Percentiles rank a stretch among this genome's conserved stretches.
These are phyloP conservation scores for Cytospora paraplurivora DNA, from an alignment of 2,329 filamentous ascomycete genomes.

Conservation along the genomic window DNA sequence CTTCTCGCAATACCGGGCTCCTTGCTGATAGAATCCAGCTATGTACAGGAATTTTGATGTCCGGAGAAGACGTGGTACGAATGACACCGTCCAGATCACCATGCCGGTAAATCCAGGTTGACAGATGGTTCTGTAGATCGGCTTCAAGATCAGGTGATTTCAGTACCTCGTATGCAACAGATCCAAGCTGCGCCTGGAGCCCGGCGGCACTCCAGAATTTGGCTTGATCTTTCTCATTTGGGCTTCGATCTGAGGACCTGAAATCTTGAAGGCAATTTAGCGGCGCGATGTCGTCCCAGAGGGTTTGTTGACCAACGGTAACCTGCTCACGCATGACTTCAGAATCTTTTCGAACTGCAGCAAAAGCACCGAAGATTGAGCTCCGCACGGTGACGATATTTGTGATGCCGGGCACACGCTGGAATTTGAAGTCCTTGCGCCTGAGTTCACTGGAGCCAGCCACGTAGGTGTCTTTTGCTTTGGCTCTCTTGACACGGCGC, in stretches of 20 bases:
- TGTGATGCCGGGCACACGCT: constrained; percentile 84
- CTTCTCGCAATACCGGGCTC: constrained; percentile 67
- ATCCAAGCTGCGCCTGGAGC: constrained; percentile 56
- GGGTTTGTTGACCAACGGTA: constrained; percentile 61
- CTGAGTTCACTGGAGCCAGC: constrained; percentile 56
- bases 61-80: constrained; percentile 62
- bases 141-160: constrained; percentile 66
- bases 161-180: constrained; percentile 55
- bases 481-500: constrained; percentile 80
- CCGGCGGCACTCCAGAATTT: constrained; percentile 45
- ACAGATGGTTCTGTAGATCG: constrained; percentile 58
- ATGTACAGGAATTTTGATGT: constrained; percentile 77
- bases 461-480: constrained; percentile 68
- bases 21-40: constrained; percentile 77
- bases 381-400: constrained; percentile 82
- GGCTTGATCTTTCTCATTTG: constrained; percentile 42
- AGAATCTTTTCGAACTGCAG: constrained; percentile 81
- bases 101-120: constrained; percentile 42
- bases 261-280: constrained; percentile 71
- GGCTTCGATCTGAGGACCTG: constrained; percentile 43
- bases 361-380: constrained; percentile 87
- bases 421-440: constrained; percentile 92
- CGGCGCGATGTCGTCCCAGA: constrained; percentile 74
- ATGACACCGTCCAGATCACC: constrained; percentile 49
- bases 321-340: constrained; percentile 76